A percentile compares a stretch with the other conserved stretches of the same genome.
Conservation (phyloP, 2,329 filamentous ascomycete species). For the Capronia epimyces region DNA sequence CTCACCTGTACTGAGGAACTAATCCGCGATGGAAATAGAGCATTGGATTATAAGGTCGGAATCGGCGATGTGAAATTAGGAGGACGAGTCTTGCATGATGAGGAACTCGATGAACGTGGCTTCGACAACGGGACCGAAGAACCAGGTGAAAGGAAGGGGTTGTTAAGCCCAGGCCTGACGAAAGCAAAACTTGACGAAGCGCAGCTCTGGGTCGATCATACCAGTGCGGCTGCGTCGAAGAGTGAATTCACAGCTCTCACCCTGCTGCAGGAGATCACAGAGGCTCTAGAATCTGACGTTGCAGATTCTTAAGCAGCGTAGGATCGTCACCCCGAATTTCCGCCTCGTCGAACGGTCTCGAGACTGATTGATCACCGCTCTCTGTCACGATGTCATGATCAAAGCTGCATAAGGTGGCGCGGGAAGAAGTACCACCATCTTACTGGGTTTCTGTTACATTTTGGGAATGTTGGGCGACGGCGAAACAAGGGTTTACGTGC, state of each 20-base stretch:
- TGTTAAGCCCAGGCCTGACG: slow-evolving; percentile 24
- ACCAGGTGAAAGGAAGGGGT: slow-evolving; percentile 16
- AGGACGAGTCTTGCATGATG: slow-evolving; percentile 67
- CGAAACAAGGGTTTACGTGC: no score
- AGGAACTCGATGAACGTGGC: slow-evolving; percentile 48
- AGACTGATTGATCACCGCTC: neutral
- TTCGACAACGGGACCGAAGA: slow-evolving; percentile 11
- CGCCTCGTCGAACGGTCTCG: no score
- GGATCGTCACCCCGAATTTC: neutral
- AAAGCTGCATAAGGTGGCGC: neutral
- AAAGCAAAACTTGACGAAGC: slow-evolving; percentile 19
- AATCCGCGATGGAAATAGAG: slow-evolving; percentile 81
- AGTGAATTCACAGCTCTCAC: slow-evolving; percentile 2
- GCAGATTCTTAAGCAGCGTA: neutral
- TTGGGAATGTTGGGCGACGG: no score
- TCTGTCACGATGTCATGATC: neutral
- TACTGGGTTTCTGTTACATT: no score
- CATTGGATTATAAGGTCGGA: slow-evolving; percentile 73
- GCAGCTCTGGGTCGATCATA: slow-evolving; percentile 9
- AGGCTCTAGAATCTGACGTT: neutral
- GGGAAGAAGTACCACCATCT: neutral
- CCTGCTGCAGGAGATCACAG: slow-evolving; percentile 2
- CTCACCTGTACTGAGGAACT: slow-evolving; percentile 84
- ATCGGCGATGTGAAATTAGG: slow-evolving; percentile 76
- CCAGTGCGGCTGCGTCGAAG: neutral